Percentiles rank a stretch among this genome's conserved stretches.
phyloP scores from a whole-genome alignment of 352 stramenopile genomes.

The Phytophthora sojae region DNA sequence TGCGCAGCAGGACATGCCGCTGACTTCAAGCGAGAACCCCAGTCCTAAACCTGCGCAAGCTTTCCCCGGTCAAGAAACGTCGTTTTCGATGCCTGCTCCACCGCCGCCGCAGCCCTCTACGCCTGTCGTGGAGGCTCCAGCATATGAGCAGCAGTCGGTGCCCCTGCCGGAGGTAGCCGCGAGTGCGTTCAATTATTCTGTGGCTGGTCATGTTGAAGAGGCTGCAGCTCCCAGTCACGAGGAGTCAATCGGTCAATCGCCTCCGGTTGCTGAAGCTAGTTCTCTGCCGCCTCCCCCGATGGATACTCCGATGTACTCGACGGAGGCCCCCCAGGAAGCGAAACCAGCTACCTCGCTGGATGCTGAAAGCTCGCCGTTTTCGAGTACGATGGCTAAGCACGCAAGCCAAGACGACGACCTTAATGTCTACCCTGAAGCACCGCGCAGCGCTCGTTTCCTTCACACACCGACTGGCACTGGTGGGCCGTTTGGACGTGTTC shows the following conservation, averaged over 20 bases:
- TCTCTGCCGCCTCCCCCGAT: background rate
- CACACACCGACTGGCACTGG: slow-evolving; percentile 45
- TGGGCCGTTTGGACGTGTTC: slow-evolving; percentile 38
- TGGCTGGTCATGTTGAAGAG: slow-evolving; percentile 12
- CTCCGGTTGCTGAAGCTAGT: slow-evolving; percentile 8
- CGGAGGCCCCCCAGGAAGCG: slow-evolving; percentile 4
- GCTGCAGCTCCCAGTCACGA: slow-evolving; percentile 5
- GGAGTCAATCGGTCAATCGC: slow-evolving; percentile 3
- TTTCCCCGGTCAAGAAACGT: slow-evolving; percentile 18
- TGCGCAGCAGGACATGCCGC: slow-evolving; percentile 14
- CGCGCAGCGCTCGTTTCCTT: slow-evolving; percentile 37
- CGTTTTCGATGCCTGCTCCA: slow-evolving; percentile 19
- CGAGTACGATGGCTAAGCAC: slow-evolving; percentile 25
- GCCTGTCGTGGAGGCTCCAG: slow-evolving; percentile 1
- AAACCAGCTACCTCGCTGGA: slow-evolving; percentile 19
- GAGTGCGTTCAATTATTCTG: slow-evolving; percentile 5
- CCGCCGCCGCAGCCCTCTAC: slow-evolving; percentile 7
- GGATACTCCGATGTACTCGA: background rate
- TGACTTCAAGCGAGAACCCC: slow-evolving; percentile 29
- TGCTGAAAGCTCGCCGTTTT: slow-evolving; percentile 26
- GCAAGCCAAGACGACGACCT: slow-evolving; percentile 18
- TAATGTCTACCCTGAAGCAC: slow-evolving; percentile 37
- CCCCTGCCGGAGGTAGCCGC: slow-evolving; percentile 4
- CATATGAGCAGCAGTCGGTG: slow-evolving; percentile 4
- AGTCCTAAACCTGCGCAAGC: slow-evolving; percentile 11